phyloP scores from a whole-genome alignment of 768 basidiomycete genomes.

The Agrocybe chaxingu region DNA sequence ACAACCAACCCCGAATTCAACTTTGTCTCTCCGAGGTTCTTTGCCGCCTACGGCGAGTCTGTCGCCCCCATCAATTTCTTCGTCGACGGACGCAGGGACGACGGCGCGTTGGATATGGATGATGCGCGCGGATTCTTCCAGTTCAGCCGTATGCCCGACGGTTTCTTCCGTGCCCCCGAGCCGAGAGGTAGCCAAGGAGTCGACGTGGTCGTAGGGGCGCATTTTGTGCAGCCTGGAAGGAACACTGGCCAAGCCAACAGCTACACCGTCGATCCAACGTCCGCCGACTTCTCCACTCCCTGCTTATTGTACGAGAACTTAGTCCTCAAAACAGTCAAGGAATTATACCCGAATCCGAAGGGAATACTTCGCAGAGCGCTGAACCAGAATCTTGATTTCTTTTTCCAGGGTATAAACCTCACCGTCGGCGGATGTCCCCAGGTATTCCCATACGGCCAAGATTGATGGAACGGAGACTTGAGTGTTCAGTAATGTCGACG shows the following conservation, averaged over 20 bases:
- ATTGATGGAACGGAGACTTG: background rate
- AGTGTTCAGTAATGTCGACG: background rate
- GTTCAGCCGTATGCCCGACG: constrained; percentile 12
- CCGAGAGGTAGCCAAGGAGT: constrained; percentile 8
- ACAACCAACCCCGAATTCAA: constrained; percentile 19
- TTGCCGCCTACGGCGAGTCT: constrained; percentile 18
- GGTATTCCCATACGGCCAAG: constrained; percentile 13
- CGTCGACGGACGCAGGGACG: constrained; percentile 17
- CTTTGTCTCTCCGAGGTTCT: constrained; percentile 18
- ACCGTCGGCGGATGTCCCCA: constrained; percentile 9
- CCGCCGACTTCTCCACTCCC: constrained; percentile 8
- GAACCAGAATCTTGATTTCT: constrained; percentile 10
- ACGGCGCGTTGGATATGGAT: constrained; percentile 14
- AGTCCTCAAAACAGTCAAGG: constrained; percentile 12
- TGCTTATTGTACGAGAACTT: constrained; percentile 18
- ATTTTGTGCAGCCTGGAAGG: constrained; percentile 15
- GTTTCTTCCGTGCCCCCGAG: constrained; percentile 12
- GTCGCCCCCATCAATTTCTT: constrained; percentile 19
- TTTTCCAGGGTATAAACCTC: constrained; percentile 3
- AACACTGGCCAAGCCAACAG: constrained; percentile 13
- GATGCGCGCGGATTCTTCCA: constrained; percentile 19
- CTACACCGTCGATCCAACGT: constrained; percentile 12
- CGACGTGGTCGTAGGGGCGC: background rate
- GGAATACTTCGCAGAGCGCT: constrained; percentile 11
- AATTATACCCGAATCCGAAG: constrained; percentile 15